These are phyloP conservation scores for Iris pallida DNA, from an alignment of 116 monocot species.

Conservation along the genomic window DNA sequence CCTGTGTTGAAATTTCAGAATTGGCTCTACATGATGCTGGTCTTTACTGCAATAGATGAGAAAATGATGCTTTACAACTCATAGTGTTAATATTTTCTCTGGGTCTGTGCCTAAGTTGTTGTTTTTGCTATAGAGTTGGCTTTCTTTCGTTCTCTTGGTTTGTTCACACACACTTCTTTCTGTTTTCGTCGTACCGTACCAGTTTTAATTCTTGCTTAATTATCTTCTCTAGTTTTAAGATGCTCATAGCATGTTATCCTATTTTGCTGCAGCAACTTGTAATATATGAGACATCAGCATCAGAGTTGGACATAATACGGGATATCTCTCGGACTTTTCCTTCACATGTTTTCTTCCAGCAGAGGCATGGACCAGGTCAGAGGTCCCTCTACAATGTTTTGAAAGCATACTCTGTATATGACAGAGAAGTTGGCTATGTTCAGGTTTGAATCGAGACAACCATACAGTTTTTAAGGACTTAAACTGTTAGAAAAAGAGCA, in stretches of 20 bases:
- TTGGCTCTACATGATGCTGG: too few species aligned
- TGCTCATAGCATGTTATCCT: not conserved
- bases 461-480: constrained; percentile 3
- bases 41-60: too few species aligned
- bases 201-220: too few species aligned
- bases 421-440: constrained; percentile 98
- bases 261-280: constrained; percentile 71
- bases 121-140: too few species aligned
- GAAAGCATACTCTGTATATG: constrained; percentile 97
- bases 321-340: constrained; percentile 98
- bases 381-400: constrained; percentile 94
- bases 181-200: not conserved
- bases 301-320: constrained; percentile 95
- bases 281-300: constrained; percentile 94
- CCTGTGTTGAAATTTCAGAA: too few species aligned
- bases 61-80: too few species aligned
- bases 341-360: constrained; percentile 93
- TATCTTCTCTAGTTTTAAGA: not conserved
- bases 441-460: constrained; percentile 46
- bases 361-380: constrained; percentile 95
- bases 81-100: too few species aligned
- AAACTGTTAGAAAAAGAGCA: not conserved
- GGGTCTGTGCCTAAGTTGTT: too few species aligned
- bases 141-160: not conserved
- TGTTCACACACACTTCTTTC: not conserved